Evolutionary conservation across 148 eudicot genomes (phyloP).

Genomic region (Spergularia marina): DNA sequence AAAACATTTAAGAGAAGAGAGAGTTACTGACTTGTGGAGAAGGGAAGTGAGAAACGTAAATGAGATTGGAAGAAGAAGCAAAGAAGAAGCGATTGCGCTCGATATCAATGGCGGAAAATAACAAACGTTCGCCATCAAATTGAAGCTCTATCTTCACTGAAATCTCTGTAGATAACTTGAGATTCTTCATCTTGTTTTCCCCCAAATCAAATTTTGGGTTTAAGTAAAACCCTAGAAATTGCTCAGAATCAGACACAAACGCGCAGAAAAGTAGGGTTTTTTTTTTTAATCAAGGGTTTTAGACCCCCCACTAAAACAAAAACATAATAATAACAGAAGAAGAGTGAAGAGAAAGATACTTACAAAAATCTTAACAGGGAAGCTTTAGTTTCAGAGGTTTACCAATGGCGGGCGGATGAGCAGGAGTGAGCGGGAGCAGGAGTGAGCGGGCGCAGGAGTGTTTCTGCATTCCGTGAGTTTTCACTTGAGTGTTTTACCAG

Average conservation of each 20-base stretch:
- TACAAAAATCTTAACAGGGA: too few relatives aligned
- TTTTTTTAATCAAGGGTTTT: too few relatives aligned
- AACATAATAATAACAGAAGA: not conserved
- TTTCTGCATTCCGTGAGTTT: too few relatives aligned
- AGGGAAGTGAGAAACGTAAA: conserved; percentile 57
- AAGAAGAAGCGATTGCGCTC: conserved; percentile 88
- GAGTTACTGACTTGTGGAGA: conserved; percentile 43
- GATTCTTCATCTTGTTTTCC: conserved; percentile 53
- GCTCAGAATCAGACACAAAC: not conserved
- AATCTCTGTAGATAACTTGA: conserved; percentile 65
- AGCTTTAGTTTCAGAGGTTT: too few relatives aligned
- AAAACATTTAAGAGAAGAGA: not conserved
- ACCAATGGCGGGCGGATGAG: too few relatives aligned
- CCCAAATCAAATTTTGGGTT: not conserved
- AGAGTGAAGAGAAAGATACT: not conserved
- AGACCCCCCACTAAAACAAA: not conserved
- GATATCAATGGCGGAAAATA: conserved; percentile 70
- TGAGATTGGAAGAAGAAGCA: conserved; percentile 60
- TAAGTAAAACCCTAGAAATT: conserved; percentile 13
- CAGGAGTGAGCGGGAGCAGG: too few relatives aligned
- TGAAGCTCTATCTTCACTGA: conserved; percentile 53
- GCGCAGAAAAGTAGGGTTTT: not conserved
- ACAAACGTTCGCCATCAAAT: conserved; percentile 46
- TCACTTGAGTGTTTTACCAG: too few relatives aligned
- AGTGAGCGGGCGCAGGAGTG: too few relatives aligned